Base-by-base conservation (phyloP, 352 stramenopile genomes). In the Pythium sp. region DNA sequence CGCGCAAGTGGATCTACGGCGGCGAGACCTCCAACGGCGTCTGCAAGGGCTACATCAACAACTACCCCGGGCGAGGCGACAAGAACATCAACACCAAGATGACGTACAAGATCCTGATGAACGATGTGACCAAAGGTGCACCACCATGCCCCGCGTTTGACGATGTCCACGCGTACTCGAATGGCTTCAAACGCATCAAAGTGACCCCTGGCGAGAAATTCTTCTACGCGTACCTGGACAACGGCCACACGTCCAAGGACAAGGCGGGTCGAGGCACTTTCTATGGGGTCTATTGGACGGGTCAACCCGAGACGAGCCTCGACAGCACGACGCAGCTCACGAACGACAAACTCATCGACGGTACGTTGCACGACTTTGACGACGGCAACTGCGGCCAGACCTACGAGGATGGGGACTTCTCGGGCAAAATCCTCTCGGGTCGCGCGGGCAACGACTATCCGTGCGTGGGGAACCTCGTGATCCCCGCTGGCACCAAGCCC, bases 271-370 rank as follows among this genome's bases (percentile, higher is more conserved):
- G 65, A 18, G 81, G 79, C 41, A 89, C 83, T 8, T 81, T 71
- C 49, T 89, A 90, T 56, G 83, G 83, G 24, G 58, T 87, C 4
- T 91, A 90, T 70, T 91, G 81, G 83, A 89, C 79, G 4, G 76
- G 77, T 43, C 24, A 73, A 14, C 66, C 76, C 0, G 74, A 51
- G 9, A 81, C 74, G 28, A 82, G 59, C 41, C 76, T 91, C 14
- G 56, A 64, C 26, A 77, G 65, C 43, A 86, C 81, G 24, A 86
- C 72, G 12, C 74, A 87, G 54, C 71, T 92, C 30, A 85, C 81
- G 3, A 24, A 72, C 22, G 75, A 80, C 64, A 84, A 79, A 62
- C 80, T 90, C 57, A 75, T 92, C 53, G 81, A 89, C 58, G 80
- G 78, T n/a, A 65, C 83, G 56, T 70, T 90, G 2, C 80, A 90